Percentiles rank a stretch among this genome's conserved stretches.
phyloP scores from a whole-genome alignment of 192 early-diverging fungal species.

The Backusella australiensis region DNA sequence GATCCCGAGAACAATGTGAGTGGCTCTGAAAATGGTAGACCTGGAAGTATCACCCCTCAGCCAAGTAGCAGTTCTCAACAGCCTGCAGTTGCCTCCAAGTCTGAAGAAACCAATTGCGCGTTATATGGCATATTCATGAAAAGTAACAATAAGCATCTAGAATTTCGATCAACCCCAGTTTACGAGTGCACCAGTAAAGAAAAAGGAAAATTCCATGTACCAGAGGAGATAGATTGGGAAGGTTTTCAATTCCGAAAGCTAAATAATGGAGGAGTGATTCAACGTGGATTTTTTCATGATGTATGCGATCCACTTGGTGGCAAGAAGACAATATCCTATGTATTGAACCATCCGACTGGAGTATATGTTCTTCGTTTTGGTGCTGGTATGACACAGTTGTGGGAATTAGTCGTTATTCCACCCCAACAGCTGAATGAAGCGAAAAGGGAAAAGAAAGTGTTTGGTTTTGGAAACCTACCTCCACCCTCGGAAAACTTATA shows the following conservation, averaged over 20 bases:
- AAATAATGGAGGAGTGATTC: neutral
- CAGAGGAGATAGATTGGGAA: neutral
- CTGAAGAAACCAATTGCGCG: neutral
- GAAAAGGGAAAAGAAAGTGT: neutral
- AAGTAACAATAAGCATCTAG: neutral
- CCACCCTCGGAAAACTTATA: neutral
- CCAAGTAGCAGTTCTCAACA: no score
- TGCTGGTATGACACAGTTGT: neutral
- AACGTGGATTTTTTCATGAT: neutral
- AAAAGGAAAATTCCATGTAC: neutral
- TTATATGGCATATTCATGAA: neutral
- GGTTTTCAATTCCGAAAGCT: neutral
- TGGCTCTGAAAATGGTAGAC: neutral
- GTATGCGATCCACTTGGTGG: neutral
- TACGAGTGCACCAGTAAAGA: neutral
- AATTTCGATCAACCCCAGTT: neutral
- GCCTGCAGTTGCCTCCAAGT: neutral
- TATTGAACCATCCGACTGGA: neutral
- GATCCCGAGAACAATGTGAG: neutral
- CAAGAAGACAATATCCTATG: neutral
- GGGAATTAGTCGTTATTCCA: neutral
- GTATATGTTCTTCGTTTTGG: neutral
- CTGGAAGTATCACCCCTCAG: neutral
- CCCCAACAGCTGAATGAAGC: neutral
- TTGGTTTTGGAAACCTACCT: neutral